Percentiles rank a stretch among this genome's conserved stretches.
phyloP scores from a whole-genome alignment of 1,284 basidiomycete genomes.

The Tilletia horrida region DNA sequence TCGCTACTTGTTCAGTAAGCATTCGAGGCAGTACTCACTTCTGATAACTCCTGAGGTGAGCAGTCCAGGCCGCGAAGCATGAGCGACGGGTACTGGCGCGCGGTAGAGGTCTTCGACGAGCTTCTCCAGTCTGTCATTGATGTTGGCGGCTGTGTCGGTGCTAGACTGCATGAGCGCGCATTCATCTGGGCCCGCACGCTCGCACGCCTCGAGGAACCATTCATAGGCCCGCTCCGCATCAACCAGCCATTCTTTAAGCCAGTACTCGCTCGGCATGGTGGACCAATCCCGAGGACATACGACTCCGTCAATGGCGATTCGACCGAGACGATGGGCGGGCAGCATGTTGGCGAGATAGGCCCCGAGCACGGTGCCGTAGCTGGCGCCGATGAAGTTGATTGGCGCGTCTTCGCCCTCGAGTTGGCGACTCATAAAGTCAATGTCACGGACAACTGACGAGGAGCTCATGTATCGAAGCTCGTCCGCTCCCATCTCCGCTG shows the following conservation, averaged over 20 bases:
- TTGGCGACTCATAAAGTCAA: slow-evolving; percentile 1
- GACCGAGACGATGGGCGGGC: slow-evolving; percentile 28
- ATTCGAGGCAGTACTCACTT: slow-evolving; percentile 22
- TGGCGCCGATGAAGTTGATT: slow-evolving; percentile 1
- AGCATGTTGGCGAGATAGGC: slow-evolving; percentile 52
- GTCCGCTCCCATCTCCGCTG: slow-evolving; percentile 56
- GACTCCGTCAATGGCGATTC: slow-evolving; percentile 30
- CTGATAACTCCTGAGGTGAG: slow-evolving; percentile 55
- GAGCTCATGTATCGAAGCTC: slow-evolving; percentile 59
- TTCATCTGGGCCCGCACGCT: slow-evolving; percentile 20
- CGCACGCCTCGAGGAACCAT: slow-evolving; percentile 26
- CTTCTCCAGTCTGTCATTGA: slow-evolving; percentile 22
- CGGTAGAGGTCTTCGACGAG: slow-evolving; percentile 2
- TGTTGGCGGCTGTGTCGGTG: slow-evolving; percentile 21
- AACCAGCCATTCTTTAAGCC: slow-evolving; percentile 43
- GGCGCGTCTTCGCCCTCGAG: not conserved
- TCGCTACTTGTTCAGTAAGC: too few species aligned
- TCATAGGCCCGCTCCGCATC: slow-evolving; percentile 25
- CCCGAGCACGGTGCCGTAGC: slow-evolving; percentile 42
- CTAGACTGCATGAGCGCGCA: slow-evolving; percentile 26
- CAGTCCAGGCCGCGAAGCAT: slow-evolving; percentile 49
- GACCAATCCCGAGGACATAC: not conserved
- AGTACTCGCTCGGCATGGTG: slow-evolving; percentile 55
- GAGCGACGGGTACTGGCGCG: slow-evolving; percentile 28
- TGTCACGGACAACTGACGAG: slow-evolving; percentile 56